These are phyloP conservation scores for Chalaropsis ovoidea DNA, from an alignment of 2,329 filamentous ascomycete species.

Conservation along the genomic window DNA sequence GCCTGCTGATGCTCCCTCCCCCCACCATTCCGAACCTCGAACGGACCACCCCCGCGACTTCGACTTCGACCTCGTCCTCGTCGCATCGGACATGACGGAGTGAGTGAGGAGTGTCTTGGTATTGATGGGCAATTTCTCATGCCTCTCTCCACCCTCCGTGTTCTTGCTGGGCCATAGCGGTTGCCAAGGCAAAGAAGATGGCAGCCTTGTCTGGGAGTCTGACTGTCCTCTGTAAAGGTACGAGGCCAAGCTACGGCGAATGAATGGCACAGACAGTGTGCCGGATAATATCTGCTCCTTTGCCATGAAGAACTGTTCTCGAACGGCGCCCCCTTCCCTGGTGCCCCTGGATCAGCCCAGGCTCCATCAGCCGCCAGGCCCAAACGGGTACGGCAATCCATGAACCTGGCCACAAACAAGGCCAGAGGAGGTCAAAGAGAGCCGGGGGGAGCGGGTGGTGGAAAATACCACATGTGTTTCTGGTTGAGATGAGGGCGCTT, in stretches of 20 bases:
- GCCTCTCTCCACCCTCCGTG: background rate
- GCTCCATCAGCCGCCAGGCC: background rate
- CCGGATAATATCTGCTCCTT: background rate
- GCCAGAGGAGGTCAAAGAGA: background rate
- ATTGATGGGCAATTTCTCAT: background rate
- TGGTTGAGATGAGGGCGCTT: slow-evolving; percentile 15
- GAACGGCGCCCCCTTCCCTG: background rate
- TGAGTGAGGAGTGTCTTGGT: background rate
- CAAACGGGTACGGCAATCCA: background rate
- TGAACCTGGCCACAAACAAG: background rate
- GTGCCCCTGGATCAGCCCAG: no score
- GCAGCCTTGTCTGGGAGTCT: background rate
- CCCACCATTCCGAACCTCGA: background rate
- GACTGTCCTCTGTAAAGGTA: background rate
- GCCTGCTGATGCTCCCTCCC: no score
- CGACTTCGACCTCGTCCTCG: no score
- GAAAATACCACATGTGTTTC: slow-evolving; percentile 8
- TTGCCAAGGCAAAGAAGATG: background rate
- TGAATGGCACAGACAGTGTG: slow-evolving; percentile 11
- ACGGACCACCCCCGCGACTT: background rate
- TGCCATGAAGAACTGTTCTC: background rate
- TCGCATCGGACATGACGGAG: background rate
- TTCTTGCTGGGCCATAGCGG: background rate
- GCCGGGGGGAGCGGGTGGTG: background rate
- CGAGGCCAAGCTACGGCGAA: background rate